Evolutionary conservation across 2,329 filamentous ascomycete species (phyloP).

Genomic region (Reticulascus tulasneorum): DNA sequence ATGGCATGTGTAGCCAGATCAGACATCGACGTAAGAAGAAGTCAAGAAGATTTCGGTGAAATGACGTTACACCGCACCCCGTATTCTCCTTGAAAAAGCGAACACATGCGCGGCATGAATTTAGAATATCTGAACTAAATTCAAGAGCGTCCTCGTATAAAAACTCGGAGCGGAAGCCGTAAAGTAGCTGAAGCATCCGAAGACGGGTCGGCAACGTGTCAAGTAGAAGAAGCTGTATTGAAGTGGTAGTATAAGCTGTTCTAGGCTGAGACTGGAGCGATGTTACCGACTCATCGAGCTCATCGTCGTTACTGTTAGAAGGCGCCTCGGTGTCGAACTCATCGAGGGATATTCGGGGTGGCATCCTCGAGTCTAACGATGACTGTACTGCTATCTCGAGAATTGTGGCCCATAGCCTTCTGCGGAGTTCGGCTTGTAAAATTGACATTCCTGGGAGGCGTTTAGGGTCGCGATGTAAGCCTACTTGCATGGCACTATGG

Average conservation of each 20-base stretch:
- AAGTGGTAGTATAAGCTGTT: conserved; percentile 25
- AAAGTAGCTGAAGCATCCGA: conserved; percentile 28
- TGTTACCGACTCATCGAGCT: conserved; percentile 15
- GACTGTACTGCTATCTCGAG: conserved; percentile 35
- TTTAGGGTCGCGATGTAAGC: conserved; percentile 38
- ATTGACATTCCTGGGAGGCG: conserved; percentile 29
- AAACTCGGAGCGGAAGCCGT: conserved; percentile 25
- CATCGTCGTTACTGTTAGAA: conserved; percentile 29
- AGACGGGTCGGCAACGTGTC: conserved; percentile 32
- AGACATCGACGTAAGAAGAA: conserved; percentile 51
- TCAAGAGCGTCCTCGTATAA: conserved; percentile 30
- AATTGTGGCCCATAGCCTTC: conserved; percentile 40
- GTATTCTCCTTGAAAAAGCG: conserved; percentile 17
- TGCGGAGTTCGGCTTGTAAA: conserved; percentile 33
- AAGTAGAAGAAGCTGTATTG: conserved; percentile 30
- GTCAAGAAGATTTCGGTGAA: conserved; percentile 46
- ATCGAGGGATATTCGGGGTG: conserved; percentile 31
- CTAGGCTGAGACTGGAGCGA: conserved; percentile 18
- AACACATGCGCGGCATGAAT: conserved; percentile 18
- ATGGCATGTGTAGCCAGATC: conserved; percentile 49
- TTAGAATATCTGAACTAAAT: conserved; percentile 28
- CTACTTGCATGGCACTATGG: conserved; percentile 40
- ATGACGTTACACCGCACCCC: conserved; percentile 20
- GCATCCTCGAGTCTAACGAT: conserved; percentile 34
- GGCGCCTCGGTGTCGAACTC: conserved; percentile 37